Evolutionary conservation across 331 rosid genomes (phyloP).

Genomic region (Malus hybrid): DNA sequence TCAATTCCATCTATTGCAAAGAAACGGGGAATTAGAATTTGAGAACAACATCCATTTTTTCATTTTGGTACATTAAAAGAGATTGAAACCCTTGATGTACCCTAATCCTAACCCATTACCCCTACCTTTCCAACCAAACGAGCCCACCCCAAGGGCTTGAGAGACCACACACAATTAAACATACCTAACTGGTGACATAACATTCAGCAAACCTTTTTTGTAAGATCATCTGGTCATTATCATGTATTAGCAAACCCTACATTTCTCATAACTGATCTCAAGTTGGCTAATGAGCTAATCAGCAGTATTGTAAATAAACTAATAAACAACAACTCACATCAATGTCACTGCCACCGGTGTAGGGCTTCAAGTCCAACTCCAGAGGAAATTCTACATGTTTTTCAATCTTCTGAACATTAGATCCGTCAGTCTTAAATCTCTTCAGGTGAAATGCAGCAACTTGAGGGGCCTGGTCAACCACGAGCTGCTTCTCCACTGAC

Average conservation of each 20-base stretch:
- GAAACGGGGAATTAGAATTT: constrained; percentile 11
- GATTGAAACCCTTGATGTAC: background rate
- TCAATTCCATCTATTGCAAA: constrained; percentile 44
- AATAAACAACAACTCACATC: constrained; percentile 41
- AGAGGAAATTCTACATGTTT: constrained; percentile 68
- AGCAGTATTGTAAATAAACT: background rate
- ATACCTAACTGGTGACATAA: background rate
- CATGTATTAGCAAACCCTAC: background rate
- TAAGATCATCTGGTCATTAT: background rate
- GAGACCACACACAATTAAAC: background rate
- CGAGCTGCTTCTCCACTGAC: constrained; percentile 62
- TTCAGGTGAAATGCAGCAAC: constrained; percentile 78
- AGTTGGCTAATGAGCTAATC: background rate
- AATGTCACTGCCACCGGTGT: constrained; percentile 25
- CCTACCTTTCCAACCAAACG: background rate
- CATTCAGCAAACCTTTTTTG: background rate
- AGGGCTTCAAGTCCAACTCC: constrained; percentile 76
- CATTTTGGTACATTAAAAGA: background rate
- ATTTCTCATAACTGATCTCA: background rate
- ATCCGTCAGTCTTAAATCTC: constrained; percentile 70
- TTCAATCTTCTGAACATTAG: constrained; percentile 59
- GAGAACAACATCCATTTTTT: background rate
- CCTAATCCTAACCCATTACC: background rate
- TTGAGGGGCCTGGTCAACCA: constrained; percentile 59
- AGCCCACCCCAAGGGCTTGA: background rate